Conservation (phyloP, 768 basidiomycete genomes). For the Polyporus arcularius region DNA sequence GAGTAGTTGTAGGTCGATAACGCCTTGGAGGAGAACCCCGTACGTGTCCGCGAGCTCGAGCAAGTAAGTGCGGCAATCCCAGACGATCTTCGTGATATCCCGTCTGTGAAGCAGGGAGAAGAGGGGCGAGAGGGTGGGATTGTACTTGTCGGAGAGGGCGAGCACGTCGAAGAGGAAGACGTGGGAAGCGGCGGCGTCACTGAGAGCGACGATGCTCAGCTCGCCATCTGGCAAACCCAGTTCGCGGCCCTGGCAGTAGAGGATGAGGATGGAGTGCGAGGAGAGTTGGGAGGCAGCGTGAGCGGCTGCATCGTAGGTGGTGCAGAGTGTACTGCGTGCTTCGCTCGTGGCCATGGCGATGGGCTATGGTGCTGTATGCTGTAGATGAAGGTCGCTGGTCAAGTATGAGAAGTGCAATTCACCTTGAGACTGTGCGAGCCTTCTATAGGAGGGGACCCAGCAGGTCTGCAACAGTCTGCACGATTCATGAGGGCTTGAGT, state of each 20-base stretch:
- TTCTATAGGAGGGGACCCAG: no score
- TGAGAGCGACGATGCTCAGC: conserved; percentile 41
- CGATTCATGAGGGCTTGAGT: no score
- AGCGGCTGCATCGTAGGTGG: conserved; percentile 3
- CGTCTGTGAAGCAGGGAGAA: conserved; percentile 32
- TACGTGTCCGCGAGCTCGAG: conserved; percentile 35
- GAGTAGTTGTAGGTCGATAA: conserved; percentile 44
- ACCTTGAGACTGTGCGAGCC: no score
- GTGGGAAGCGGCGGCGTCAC: conserved; percentile 34
- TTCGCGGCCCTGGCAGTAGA: conserved; percentile 44
- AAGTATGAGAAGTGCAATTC: no score
- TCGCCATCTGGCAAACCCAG: conserved; percentile 35
- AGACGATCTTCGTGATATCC: conserved; percentile 39
- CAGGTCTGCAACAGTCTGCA: no score
- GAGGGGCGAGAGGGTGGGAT: conserved; percentile 28
- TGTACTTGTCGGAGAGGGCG: conserved; percentile 23
- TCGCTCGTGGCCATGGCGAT: neutral
- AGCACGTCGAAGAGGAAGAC: conserved; percentile 43
- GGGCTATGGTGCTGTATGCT: no score
- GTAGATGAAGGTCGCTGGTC: no score
- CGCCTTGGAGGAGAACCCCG: conserved; percentile 30
- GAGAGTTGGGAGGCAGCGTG: neutral
- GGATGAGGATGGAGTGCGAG: conserved; percentile 23
- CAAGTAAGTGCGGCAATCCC: conserved; percentile 44
- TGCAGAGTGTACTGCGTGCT: neutral